Conservation (phyloP, 257 asterid species). For the Echites panduratus region DNA sequence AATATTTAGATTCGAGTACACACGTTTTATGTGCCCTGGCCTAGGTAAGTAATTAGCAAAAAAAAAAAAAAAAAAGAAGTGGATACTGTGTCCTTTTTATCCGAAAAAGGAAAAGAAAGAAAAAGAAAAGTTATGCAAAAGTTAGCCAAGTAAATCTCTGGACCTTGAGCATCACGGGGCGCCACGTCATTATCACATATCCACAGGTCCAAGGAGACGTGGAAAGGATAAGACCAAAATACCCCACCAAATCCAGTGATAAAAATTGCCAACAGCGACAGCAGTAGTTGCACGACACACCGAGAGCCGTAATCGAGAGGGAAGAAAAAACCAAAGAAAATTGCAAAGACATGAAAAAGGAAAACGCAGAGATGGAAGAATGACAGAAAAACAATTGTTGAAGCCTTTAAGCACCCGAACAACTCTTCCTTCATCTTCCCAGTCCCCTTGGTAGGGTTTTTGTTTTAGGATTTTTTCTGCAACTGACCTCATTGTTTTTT, state of each 20-base stretch:
- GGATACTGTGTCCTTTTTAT: background rate
- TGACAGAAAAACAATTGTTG: conserved; percentile 9
- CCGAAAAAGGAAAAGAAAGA: background rate
- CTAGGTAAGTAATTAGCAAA: too few species aligned
- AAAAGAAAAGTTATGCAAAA: too few species aligned
- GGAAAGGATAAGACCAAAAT: background rate
- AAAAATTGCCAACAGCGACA: background rate
- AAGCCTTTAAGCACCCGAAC: conserved; percentile 17
- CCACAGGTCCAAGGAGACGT: background rate
- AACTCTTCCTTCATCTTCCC: background rate
- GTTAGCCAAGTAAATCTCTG: too few species aligned
- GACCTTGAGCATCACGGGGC: too few species aligned
- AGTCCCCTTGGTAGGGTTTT: background rate
- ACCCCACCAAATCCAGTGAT: background rate
- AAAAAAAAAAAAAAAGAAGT: too few species aligned
- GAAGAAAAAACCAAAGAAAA: background rate
- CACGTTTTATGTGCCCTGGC: too few species aligned
- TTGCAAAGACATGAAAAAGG: background rate
- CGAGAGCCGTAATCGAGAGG: background rate
- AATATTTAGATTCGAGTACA: too few species aligned
- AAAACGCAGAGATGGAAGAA: conserved; percentile 18
- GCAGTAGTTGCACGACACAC: background rate
- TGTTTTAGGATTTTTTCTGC: background rate
- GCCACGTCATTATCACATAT: background rate
- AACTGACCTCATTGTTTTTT: conserved; percentile 3